Evolutionary conservation across 1,284 basidiomycete species (phyloP).

Genomic region (Fomitiporia mediterranea): DNA sequence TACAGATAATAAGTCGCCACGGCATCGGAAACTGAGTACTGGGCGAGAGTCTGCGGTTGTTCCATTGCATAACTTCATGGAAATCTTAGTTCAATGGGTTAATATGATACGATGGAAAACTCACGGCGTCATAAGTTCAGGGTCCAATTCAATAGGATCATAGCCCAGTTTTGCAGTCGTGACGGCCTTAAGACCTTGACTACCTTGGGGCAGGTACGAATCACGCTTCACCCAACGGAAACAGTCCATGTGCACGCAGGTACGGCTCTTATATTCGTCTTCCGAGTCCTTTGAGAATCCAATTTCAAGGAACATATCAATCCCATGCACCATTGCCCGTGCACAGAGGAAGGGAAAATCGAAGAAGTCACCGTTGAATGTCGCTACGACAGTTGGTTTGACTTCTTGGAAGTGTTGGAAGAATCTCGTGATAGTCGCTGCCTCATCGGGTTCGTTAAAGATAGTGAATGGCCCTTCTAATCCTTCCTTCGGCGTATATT

Average conservation of each 20-base stretch:
- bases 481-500: slow-evolving; percentile 97
- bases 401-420: slow-evolving; percentile 92
- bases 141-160: slow-evolving; percentile 96
- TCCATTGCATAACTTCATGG: slow-evolving; percentile 87
- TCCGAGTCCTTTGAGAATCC: slow-evolving; percentile 92
- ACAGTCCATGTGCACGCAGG: slow-evolving; percentile 98
- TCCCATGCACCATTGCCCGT: slow-evolving; percentile 81
- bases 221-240: slow-evolving; percentile 99
- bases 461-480: slow-evolving; percentile 97
- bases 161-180: slow-evolving; percentile 97
- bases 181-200: slow-evolving; percentile 97
- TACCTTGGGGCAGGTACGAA: slow-evolving; percentile 98
- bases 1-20: slow-evolving; percentile 99
- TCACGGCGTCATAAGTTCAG: slow-evolving; percentile 98
- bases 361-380: slow-evolving; percentile 99
- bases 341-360: slow-evolving; percentile 98
- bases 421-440: slow-evolving; percentile 79
- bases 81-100: background rate
- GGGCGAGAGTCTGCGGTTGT: slow-evolving; percentile 91
- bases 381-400: slow-evolving; percentile 95
- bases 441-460: slow-evolving; percentile 94
- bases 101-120: slow-evolving; percentile 29
- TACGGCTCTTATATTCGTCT: slow-evolving; percentile 92
- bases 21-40: slow-evolving; percentile 99
- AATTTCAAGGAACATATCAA: slow-evolving; percentile 95